A percentile compares a stretch with the other conserved stretches of the same genome.
Evolutionary conservation across 257 asterid species (phyloP).

Genomic region (Solanum phureja): DNA sequence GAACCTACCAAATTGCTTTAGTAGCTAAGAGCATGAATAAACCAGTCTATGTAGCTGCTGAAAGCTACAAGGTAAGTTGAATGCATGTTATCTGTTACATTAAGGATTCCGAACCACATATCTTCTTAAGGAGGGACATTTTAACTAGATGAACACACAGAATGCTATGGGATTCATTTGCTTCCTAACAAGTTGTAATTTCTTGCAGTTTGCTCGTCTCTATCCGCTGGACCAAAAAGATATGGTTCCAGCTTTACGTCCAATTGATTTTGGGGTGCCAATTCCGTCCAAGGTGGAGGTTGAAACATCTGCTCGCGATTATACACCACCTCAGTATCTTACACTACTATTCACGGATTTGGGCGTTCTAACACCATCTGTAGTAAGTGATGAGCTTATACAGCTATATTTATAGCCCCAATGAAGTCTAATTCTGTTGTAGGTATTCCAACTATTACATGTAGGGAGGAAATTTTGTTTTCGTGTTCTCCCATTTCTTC

Average conservation of each 20-base stretch:
- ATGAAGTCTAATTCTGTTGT: background rate
- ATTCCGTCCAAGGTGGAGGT: conserved; percentile 88
- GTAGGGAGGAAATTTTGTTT: background rate
- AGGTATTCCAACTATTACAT: background rate
- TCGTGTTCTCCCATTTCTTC: background rate
- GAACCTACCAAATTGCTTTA: conserved; percentile 90
- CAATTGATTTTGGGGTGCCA: conserved; percentile 91
- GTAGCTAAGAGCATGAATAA: conserved; percentile 95
- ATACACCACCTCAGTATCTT: conserved; percentile 85
- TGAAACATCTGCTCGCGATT: conserved; percentile 91
- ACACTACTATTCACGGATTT: conserved; percentile 79
- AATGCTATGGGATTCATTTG: background rate
- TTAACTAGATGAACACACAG: background rate
- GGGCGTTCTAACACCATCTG: conserved; percentile 90
- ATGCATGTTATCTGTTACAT: background rate
- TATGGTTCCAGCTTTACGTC: conserved; percentile 84
- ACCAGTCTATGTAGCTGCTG: conserved; percentile 93
- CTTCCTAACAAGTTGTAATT: background rate
- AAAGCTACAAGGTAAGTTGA: conserved; percentile 72
- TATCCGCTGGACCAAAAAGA: conserved; percentile 87
- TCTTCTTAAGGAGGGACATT: background rate
- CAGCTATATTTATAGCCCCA: background rate
- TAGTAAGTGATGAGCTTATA: conserved; percentile 25
- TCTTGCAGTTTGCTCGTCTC: conserved; percentile 80
- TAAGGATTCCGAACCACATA: background rate